Conservation (phyloP, 2,329 filamentous ascomycete species). For the Pseudogymnoascus sp. region DNA sequence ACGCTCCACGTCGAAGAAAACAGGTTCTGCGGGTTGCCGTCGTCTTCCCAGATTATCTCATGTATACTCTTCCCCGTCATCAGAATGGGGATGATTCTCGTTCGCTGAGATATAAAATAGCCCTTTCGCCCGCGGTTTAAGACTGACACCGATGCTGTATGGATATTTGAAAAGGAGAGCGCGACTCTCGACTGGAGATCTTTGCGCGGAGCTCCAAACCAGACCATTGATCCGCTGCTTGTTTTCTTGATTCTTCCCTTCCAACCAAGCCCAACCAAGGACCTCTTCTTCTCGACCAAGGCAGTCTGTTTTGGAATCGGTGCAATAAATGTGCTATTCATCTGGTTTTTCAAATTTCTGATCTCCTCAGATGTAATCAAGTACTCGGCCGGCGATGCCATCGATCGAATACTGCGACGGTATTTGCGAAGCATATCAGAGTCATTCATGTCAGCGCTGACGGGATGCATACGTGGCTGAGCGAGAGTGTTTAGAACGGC, state of each 20-base stretch:
- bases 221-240: neutral
- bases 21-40: neutral
- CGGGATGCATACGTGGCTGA: neutral
- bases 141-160: neutral
- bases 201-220: neutral
- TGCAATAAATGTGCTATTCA: neutral
- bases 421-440: neutral
- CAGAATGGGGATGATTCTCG: neutral
- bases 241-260: neutral
- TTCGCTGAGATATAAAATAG: neutral
- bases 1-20: neutral
- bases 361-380: constrained; percentile 5
- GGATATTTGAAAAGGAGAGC: neutral
- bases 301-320: neutral
- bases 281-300: neutral
- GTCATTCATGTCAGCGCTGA: neutral
- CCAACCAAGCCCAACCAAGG: neutral
- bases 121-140: neutral
- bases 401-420: constrained; percentile 2
- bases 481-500: neutral
- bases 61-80: neutral
- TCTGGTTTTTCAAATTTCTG: neutral
- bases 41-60: neutral
- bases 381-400: neutral
- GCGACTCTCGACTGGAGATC: neutral